Evolutionary conservation across 768 basidiomycete species (phyloP), one percentile per base, ranked within the genome.

Genomic region (Phaeolepiota aurea): DNA sequence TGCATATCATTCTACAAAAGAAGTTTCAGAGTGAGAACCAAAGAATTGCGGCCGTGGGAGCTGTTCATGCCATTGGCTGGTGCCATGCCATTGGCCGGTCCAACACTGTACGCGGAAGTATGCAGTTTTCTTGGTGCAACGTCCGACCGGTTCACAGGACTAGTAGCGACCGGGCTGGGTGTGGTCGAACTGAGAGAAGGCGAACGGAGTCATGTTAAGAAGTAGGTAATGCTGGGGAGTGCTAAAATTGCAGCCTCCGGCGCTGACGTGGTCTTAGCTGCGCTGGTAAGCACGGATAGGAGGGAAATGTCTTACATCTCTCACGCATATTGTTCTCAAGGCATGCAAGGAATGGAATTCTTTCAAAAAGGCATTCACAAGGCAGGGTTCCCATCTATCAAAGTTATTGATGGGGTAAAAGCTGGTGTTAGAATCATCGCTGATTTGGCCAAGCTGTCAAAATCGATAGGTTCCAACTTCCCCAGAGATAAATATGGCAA

Each of bases 261-360:
- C 9, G 57, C 55, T 1, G 65, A 65, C 4, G 56, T 67, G 19
- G 53, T 67, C 42, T 65, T 18, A 64, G 64, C 9, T 65, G 65
- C 44, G 65, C 64, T 23, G 63, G 61, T 60, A 43, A 32, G 2
- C 31, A 22, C n/a, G 9, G 2, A n/a, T 30, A 12, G 41, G 11
- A 2, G 13, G 12, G n/a, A 19, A n/a, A 18, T 19, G n/a, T 5
- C 16, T n/a, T 22, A 13, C 4, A 10, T 25, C 15, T 12, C 11
- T 28, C 5, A n/a, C 38, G 18, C 13, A 36, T 16, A 14, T n/a
- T 18, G 20, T 34, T 60, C 58, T 57, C 13, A 67, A 64, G 62
- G 53, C 59, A 3, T 63, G 64, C 3, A 65, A 62, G 61, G 64
- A 66, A 7, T 7, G 44, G 43, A 39, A 5, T 32, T 62, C 10